Conservation (phyloP, 495 filamentous ascomycete species). For the Oidiodendron maius region DNA sequence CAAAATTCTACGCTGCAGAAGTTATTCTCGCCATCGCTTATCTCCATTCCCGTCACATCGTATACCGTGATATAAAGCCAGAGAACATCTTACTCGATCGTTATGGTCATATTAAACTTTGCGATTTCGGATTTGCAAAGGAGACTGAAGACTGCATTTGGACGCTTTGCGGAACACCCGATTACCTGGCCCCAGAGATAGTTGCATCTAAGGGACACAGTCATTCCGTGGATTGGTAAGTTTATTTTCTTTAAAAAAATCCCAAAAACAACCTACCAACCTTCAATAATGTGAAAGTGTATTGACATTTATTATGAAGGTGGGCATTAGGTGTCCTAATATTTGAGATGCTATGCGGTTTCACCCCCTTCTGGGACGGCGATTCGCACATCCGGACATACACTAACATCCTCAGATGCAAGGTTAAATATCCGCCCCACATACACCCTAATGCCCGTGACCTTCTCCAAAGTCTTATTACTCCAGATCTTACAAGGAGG, state of each 20-base stretch:
- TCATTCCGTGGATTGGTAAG: slow-evolving; percentile 97
- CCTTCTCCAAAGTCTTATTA: slow-evolving; percentile 87
- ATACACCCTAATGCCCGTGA: slow-evolving; percentile 92
- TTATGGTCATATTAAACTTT: slow-evolving; percentile 96
- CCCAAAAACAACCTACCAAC: slow-evolving; percentile 3
- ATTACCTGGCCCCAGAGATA: slow-evolving; percentile 95
- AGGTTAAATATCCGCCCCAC: slow-evolving; percentile 92
- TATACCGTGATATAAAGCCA: slow-evolving; percentile 95
- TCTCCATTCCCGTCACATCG: slow-evolving; percentile 89
- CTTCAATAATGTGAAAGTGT: too few species aligned
- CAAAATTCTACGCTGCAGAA: slow-evolving; percentile 98
- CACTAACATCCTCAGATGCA: slow-evolving; percentile 91
- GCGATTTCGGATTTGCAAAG: slow-evolving; percentile 98
- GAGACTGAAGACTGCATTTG: slow-evolving; percentile 97
- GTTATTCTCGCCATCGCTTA: slow-evolving; percentile 94
- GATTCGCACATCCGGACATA: slow-evolving; percentile 98
- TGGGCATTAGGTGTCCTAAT: slow-evolving; percentile 98
- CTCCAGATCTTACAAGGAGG: slow-evolving; percentile 88
- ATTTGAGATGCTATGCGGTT: slow-evolving; percentile 98
- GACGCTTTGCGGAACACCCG: slow-evolving; percentile 96
- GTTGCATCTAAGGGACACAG: slow-evolving; percentile 97
- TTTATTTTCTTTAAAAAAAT: neutral
- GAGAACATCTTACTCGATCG: slow-evolving; percentile 93
- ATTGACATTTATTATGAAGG: slow-evolving; percentile 48
- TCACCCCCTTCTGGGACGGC: slow-evolving; percentile 97